Conservation (phyloP, 805 yeast genomes). For the Lachancea sp. region DNA sequence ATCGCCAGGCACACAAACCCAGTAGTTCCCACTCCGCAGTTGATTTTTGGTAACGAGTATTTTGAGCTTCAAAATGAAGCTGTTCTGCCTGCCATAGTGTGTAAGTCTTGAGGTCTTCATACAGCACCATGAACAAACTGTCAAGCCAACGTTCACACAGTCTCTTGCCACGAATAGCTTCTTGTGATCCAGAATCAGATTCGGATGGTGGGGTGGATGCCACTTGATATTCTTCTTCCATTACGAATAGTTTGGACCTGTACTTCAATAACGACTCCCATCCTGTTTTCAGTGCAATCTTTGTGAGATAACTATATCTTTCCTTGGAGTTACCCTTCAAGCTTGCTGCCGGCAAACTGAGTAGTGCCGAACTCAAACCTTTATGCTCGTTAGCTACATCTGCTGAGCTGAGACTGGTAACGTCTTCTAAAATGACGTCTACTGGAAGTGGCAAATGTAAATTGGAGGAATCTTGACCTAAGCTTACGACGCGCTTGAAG, state of each 20-base stretch:
- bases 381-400: constrained; percentile 62
- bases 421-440: constrained; percentile 66
- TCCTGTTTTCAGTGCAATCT: constrained; percentile 59
- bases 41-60: constrained; percentile 66
- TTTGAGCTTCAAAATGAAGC: constrained; percentile 83
- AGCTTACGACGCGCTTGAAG: constrained; percentile 53
- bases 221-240: constrained; percentile 52
- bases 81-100: constrained; percentile 92
- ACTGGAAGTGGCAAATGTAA: constrained; percentile 71
- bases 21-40: constrained; percentile 89
- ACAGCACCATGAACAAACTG: constrained; percentile 60
- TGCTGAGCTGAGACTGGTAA: constrained; percentile 56
- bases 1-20: constrained; percentile 77
- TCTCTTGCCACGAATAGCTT: constrained; percentile 55
- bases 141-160: constrained; percentile 78
- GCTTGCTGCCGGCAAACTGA: constrained; percentile 62
- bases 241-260: constrained; percentile 60
- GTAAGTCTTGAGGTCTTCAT: constrained; percentile 72
- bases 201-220: constrained; percentile 16
- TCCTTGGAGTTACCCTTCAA: constrained; percentile 51
- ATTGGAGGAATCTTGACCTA: constrained; percentile 25
- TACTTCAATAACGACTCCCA: constrained; percentile 62
- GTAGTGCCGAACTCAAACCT: constrained; percentile 53
- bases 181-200: constrained; percentile 11
- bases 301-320: constrained; percentile 56